These are phyloP conservation scores for Neofusicoccum laricinum DNA, from an alignment of 2,329 filamentous ascomycete genomes.

Conservation along the genomic window DNA sequence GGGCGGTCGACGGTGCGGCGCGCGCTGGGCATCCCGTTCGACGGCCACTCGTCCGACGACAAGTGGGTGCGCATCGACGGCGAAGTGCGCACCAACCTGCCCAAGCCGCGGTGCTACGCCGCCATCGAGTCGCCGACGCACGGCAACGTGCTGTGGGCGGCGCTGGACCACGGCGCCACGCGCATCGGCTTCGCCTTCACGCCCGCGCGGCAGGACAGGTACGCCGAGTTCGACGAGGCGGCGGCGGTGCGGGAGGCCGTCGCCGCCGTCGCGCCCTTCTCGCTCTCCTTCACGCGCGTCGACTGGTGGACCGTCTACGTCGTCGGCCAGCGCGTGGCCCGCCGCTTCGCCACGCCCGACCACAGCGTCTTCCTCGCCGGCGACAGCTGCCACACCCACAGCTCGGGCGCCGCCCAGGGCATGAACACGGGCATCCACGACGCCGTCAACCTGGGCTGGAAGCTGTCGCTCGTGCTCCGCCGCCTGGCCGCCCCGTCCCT, in stretches of 20 bases:
- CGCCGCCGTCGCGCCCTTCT: constrained; percentile 39
- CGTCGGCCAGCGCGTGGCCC: constrained; percentile 42
- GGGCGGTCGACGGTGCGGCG: constrained; percentile 49
- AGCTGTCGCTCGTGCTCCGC: constrained; percentile 48
- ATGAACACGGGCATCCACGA: constrained; percentile 59
- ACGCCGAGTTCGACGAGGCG: constrained; percentile 34
- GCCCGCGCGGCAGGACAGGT: constrained; percentile 37
- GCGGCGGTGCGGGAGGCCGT: constrained; percentile 40
- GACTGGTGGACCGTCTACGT: constrained; percentile 47
- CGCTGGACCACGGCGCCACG: constrained; percentile 52
- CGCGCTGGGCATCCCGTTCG: constrained; percentile 47
- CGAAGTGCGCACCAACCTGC: constrained; percentile 48
- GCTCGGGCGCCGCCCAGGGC: constrained; percentile 55
- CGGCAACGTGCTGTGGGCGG: constrained; percentile 56
- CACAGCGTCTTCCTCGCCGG: constrained; percentile 52
- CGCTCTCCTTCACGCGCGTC: constrained; percentile 37
- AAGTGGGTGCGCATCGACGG: constrained; percentile 56
- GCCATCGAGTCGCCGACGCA: constrained; percentile 52
- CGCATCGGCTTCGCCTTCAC: constrained; percentile 55
- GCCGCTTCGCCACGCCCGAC: constrained; percentile 34
- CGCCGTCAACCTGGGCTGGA: constrained; percentile 55
- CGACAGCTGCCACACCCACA: constrained; percentile 58
- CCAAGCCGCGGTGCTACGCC: constrained; percentile 46
- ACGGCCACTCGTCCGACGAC: constrained; percentile 49
- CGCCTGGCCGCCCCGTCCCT: constrained; percentile 38